These are phyloP conservation scores for Sodiomyces alkalinus DNA, from an alignment of 2,329 filamentous ascomycete species.

Conservation along the genomic window DNA sequence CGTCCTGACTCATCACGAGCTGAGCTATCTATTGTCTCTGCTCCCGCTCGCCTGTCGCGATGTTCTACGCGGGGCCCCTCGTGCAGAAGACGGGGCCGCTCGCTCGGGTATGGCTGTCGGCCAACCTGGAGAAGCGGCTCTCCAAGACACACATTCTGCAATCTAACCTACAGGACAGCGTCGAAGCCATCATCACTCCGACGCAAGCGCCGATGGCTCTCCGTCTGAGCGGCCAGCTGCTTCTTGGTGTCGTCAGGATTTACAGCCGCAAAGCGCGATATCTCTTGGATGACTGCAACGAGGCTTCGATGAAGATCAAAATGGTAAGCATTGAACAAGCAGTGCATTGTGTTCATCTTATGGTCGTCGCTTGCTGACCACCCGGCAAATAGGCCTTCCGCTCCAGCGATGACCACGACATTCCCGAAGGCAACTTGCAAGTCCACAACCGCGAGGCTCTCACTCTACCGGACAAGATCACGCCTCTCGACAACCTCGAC, in stretches of 20 bases:
- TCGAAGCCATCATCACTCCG: slow-evolving; percentile 86
- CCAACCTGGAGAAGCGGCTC: slow-evolving; percentile 95
- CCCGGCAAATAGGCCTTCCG: slow-evolving; percentile 80
- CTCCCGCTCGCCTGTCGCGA: slow-evolving; percentile 27
- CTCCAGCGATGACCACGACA: slow-evolving; percentile 85
- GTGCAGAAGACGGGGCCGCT: slow-evolving; percentile 93
- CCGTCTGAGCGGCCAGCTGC: slow-evolving; percentile 80
- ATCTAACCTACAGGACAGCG: slow-evolving; percentile 87
- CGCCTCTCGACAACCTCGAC: slow-evolving; percentile 70
- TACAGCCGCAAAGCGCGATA: slow-evolving; percentile 97
- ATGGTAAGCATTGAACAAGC: too few relatives aligned
- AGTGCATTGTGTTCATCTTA: slow-evolving; percentile 24
- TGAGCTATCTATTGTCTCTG: slow-evolving; percentile 1
- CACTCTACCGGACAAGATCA: slow-evolving; percentile 82
- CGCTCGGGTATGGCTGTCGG: slow-evolving; percentile 94
- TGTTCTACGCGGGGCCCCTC: slow-evolving; percentile 97
- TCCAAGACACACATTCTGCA: slow-evolving; percentile 93
- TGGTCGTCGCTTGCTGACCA: slow-evolving; percentile 16
- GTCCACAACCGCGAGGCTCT: slow-evolving; percentile 73
- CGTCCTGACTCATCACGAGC: too few relatives aligned
- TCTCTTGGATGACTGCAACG: slow-evolving; percentile 90
- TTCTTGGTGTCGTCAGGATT: slow-evolving; percentile 92
- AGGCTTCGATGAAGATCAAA: slow-evolving; percentile 94
- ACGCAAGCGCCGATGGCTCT: slow-evolving; percentile 90
- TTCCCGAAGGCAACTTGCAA: slow-evolving; percentile 61